Conservation (phyloP, 352 stramenopile species). For the Pythium insidiosum region DNA sequence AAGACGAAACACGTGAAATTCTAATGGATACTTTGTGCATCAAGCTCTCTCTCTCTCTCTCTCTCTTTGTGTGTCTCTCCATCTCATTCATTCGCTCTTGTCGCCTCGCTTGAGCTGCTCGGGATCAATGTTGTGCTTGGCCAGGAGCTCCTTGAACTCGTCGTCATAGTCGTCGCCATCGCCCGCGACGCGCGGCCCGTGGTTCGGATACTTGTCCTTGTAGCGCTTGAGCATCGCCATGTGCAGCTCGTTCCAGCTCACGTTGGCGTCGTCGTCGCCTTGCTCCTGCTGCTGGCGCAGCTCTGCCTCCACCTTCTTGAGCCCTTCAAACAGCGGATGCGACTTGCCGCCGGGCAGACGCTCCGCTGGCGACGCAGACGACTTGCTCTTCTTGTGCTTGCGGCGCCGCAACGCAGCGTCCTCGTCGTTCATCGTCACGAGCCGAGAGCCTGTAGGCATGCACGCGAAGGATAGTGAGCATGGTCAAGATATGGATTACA, state of each 20-base stretch:
- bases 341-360: slow-evolving; percentile 7
- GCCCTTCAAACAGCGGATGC: slow-evolving; percentile 61
- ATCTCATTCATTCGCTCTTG: slow-evolving; percentile 17
- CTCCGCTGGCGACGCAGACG: slow-evolving; percentile 22
- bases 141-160: slow-evolving; percentile 75
- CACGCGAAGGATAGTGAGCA: background rate
- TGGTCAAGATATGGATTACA: background rate
- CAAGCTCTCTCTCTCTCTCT: background rate
- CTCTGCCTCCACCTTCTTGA: slow-evolving; percentile 70
- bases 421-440: slow-evolving; percentile 24
- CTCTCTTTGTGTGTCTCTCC: slow-evolving; percentile 1
- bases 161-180: slow-evolving; percentile 73
- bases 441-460: slow-evolving; percentile 17
- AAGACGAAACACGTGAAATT: slow-evolving; percentile 16
- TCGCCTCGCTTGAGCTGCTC: slow-evolving; percentile 55
- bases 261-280: slow-evolving; percentile 29
- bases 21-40: background rate
- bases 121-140: slow-evolving; percentile 69
- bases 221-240: slow-evolving; percentile 60
- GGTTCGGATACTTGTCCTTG: slow-evolving; percentile 70
- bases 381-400: slow-evolving; percentile 28
- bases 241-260: slow-evolving; percentile 82
- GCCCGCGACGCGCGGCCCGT: slow-evolving; percentile 28
- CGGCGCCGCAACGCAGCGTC: slow-evolving; percentile 1
- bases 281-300: slow-evolving; percentile 45